Conservation (phyloP, 768 basidiomycete species). For the Naganishia kalamii region DNA sequence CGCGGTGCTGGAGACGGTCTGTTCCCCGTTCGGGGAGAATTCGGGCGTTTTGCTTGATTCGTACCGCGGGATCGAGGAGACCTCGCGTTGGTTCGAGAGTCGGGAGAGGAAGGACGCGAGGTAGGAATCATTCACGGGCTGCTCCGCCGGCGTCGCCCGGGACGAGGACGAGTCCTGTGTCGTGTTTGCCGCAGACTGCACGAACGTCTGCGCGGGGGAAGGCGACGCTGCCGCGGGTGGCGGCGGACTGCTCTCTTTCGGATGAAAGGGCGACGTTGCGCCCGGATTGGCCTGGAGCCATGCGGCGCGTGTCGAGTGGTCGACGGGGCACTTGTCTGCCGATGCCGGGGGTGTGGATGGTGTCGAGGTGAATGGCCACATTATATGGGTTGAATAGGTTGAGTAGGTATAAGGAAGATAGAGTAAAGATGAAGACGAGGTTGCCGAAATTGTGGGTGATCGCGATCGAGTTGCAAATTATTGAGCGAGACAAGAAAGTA, state of each 20-base stretch:
- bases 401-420: too few relatives aligned
- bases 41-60: conserved; percentile 22
- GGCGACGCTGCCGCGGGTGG: background rate
- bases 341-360: background rate
- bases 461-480: background rate
- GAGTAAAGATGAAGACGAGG: background rate
- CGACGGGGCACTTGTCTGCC: conserved; percentile 58
- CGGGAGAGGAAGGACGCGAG: conserved; percentile 28
- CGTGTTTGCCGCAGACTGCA: background rate
- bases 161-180: conserved; percentile 18
- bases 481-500: too few relatives aligned
- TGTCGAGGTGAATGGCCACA: conserved; percentile 26
- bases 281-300: conserved; percentile 46
- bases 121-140: background rate
- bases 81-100: conserved; percentile 68
- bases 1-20: conserved; percentile 17
- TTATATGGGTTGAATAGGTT: background rate
- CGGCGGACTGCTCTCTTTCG: background rate
- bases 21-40: conserved; percentile 5
- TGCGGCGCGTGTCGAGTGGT: conserved; percentile 53
- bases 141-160: background rate
- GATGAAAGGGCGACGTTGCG: conserved; percentile 20
- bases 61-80: conserved; percentile 75
- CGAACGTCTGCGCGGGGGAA: conserved; percentile 14
- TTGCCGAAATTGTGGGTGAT: background rate